Base-by-base conservation (phyloP, 2,329 filamentous ascomycete genomes). In the Thielaviopsis populi region DNA sequence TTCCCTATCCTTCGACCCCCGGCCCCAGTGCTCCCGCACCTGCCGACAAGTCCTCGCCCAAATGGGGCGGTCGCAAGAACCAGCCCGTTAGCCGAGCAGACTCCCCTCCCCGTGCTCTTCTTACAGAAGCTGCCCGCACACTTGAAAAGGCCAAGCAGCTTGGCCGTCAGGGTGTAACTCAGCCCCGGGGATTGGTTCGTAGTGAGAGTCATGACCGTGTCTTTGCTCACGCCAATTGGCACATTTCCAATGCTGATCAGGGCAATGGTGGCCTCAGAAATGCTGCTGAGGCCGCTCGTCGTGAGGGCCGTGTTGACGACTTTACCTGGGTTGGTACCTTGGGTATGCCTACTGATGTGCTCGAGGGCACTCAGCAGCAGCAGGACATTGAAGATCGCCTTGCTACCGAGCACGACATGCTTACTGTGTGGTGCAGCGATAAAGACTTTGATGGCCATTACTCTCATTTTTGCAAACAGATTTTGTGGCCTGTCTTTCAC, bases 401-500 rank as follows among this genome's bases (percentile, higher is more conserved):
- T 8, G 85, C 89, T 59, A 87, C 86, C 30, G 89, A 96, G 71
- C 86, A 88, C 72, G 84, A 94, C 69, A 91, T 89, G 70, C 74
- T 95, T 68, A 84, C 88, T 1, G 91, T 96, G 41, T 95, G 87
- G 73, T 87, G 89, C 73, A 88, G 84, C 66, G 92, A 97, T 75
- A 90, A 87, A 71, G 91, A 97, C 74, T 91, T 96, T 71, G 88
- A 96, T 70, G 91, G 91, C 1, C 91, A 96, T 75, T 97, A 97
- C 72, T 84, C 87, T 13, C 91, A 96, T 74, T 97, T 94, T 73
- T 96, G 91, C 84, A 97, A 97, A 77, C 90, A 92, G 71, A 96
- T 97, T 63, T 79, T 97, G 6, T 97, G 92, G 92, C 92, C 92
- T 0, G 91, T 96, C 66, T 95, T 97, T 74, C 91, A 97, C 75